Evolutionary conservation across 169 alveolate genomes (phyloP).

Genomic region (Eimeria acervulina): DNA sequence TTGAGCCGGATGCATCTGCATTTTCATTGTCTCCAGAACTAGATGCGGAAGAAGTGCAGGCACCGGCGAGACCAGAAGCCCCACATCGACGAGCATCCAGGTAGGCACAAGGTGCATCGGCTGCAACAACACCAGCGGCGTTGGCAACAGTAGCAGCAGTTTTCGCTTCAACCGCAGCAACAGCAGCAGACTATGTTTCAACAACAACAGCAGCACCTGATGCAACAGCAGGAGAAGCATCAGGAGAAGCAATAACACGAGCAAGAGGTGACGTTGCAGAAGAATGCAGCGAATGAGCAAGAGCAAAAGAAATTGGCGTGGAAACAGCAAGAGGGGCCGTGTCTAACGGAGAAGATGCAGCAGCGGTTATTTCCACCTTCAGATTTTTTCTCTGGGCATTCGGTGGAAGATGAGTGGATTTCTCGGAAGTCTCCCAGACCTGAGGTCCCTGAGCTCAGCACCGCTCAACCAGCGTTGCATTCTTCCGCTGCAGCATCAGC

Average conservation of each 20-base stretch:
- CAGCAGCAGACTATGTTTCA: no score
- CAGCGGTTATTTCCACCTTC: neutral
- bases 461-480: neutral
- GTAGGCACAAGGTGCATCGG: no score
- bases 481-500: neutral
- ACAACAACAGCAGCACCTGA: neutral
- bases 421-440: neutral
- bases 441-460: neutral
- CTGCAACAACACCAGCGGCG: no score
- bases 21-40: no score
- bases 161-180: no score
- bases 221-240: neutral
- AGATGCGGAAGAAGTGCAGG: no score
- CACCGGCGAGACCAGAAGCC: no score
- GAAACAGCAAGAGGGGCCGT: neutral
- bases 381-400: slow-evolving; percentile 4
- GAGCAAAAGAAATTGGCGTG: neutral
- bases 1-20: no score
- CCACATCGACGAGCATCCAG: no score
- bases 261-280: neutral
- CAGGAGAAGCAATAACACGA: neutral
- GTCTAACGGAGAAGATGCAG: neutral
- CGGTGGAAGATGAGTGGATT: slow-evolving; percentile 65
- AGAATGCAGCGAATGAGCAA: neutral
- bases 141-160: no score